Evolutionary conservation across 495 filamentous ascomycete genomes (phyloP).

Genomic region (Daldinia decipiens): DNA sequence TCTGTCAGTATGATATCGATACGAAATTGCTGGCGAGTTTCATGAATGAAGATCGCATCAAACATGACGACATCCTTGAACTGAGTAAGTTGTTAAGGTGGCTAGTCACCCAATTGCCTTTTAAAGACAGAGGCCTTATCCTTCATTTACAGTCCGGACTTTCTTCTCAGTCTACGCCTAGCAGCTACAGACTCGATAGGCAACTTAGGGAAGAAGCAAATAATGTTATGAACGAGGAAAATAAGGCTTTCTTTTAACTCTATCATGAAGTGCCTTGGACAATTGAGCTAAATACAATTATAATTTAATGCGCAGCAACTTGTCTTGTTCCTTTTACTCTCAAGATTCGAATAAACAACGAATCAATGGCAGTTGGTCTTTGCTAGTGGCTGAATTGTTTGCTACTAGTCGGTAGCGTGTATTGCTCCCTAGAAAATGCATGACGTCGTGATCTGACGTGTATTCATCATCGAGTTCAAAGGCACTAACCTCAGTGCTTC

Average conservation of each 20-base stretch:
- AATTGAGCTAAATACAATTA: background rate
- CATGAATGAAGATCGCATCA: background rate
- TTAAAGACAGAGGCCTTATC: background rate
- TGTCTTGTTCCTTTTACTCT: too few relatives aligned
- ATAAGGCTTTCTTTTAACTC: background rate
- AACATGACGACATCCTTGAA: background rate
- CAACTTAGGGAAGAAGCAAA: background rate
- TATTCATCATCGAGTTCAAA: conserved; percentile 33
- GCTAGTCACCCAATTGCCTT: background rate
- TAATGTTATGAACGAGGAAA: background rate
- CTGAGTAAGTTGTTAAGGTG: background rate
- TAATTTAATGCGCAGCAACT: too few relatives aligned
- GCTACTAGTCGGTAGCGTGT: background rate
- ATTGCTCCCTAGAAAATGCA: conserved; percentile 7
- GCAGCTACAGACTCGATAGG: background rate
- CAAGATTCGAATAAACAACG: too few relatives aligned
- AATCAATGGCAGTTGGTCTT: background rate
- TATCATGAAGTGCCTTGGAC: background rate
- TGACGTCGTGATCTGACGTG: conserved; percentile 30
- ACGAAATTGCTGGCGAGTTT: background rate
- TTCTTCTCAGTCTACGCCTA: background rate
- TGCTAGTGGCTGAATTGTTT: background rate
- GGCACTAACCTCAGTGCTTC: background rate
- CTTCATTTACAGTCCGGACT: background rate
- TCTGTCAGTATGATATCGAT: background rate